These are phyloP conservation scores for Flueggea neowawraea DNA, from an alignment of 441 rosid species.

Conservation along the genomic window DNA sequence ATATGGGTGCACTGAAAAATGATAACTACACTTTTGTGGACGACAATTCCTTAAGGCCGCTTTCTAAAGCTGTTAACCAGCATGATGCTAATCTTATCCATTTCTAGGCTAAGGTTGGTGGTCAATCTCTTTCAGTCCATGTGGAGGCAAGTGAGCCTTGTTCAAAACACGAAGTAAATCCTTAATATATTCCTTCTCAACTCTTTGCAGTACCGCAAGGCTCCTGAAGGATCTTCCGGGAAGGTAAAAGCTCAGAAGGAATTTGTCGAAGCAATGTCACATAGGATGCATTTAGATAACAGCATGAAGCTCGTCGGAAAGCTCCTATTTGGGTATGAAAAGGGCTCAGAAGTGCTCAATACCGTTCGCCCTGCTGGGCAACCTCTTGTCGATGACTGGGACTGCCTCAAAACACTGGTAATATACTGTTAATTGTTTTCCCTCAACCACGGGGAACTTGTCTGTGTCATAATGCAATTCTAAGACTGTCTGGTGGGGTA, in stretches of 20 bases:
- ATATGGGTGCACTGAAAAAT: slow-evolving; percentile 90
- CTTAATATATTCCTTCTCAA: too few species aligned
- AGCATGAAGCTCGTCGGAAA: slow-evolving; percentile 70
- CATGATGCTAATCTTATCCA: slow-evolving; percentile 94
- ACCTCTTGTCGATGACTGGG: slow-evolving; percentile 96
- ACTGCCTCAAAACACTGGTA: slow-evolving; percentile 80
- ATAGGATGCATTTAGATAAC: slow-evolving; percentile 74
- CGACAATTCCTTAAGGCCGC: slow-evolving; percentile 51
- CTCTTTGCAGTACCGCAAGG: slow-evolving; percentile 64
- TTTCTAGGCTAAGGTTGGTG: slow-evolving; percentile 84
- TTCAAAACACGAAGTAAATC: not conserved
- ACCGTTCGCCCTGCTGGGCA: slow-evolving; percentile 58
- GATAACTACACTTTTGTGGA: slow-evolving; percentile 68
- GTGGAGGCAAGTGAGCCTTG: not conserved
- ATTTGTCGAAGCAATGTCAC: slow-evolving; percentile 84
- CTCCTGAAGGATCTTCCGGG: slow-evolving; percentile 79
- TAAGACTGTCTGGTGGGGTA: too few species aligned
- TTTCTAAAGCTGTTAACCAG: slow-evolving; percentile 71
- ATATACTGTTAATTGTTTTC: slow-evolving; percentile 6
- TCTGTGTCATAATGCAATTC: too few species aligned
- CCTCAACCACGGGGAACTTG: too few species aligned
- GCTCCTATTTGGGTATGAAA: slow-evolving; percentile 72
- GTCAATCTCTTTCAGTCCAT: not conserved
- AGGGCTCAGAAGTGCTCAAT: slow-evolving; percentile 52
- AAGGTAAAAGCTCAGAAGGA: slow-evolving; percentile 80